Percentiles rank a stretch among this genome's conserved stretches.
These are phyloP conservation scores for Carex myosuroides DNA, from an alignment of 176 grass and related monocot genomes.

Conservation along the genomic window DNA sequence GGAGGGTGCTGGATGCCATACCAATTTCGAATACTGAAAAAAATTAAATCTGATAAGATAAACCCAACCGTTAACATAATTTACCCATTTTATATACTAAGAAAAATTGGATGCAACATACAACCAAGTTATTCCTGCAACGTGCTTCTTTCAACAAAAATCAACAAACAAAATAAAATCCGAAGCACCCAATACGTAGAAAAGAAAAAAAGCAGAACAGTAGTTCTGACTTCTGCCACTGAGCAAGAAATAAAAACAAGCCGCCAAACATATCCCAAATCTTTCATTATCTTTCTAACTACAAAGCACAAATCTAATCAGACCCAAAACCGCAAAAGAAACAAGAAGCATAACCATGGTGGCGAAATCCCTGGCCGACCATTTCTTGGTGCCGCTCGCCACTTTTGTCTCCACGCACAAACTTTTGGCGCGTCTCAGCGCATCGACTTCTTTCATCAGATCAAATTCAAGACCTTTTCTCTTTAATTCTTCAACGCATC, in stretches of 20 bases:
- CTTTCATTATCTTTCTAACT: background rate
- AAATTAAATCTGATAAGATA: background rate
- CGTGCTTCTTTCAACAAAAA: background rate
- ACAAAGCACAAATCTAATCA: conserved; percentile 81
- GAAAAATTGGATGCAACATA: background rate
- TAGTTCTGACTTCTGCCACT: conserved; percentile 68
- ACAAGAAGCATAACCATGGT: conserved; percentile 41
- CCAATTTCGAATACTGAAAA: background rate
- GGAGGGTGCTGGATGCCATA: background rate
- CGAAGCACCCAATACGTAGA: conserved; percentile 16
- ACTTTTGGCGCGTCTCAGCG: conserved; percentile 80
- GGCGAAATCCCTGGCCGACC: conserved; percentile 57
- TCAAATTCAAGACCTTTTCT: conserved; percentile 75
- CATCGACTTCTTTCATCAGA: conserved; percentile 93
- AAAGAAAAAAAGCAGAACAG: conserved; percentile 46
- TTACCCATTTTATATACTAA: background rate
- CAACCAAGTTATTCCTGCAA: background rate
- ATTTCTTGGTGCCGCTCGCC: conserved; percentile 28
- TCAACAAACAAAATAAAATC: conserved; percentile 11
- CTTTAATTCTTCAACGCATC: conserved; percentile 72
- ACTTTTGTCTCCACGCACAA: conserved; percentile 80
- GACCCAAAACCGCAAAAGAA: conserved; percentile 58
- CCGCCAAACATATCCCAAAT: conserved; percentile 2
- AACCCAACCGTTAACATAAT: background rate
- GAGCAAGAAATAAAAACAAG: background rate